Conservation (phyloP, 345 rosid genomes). For the Syzygium oleosum region DNA sequence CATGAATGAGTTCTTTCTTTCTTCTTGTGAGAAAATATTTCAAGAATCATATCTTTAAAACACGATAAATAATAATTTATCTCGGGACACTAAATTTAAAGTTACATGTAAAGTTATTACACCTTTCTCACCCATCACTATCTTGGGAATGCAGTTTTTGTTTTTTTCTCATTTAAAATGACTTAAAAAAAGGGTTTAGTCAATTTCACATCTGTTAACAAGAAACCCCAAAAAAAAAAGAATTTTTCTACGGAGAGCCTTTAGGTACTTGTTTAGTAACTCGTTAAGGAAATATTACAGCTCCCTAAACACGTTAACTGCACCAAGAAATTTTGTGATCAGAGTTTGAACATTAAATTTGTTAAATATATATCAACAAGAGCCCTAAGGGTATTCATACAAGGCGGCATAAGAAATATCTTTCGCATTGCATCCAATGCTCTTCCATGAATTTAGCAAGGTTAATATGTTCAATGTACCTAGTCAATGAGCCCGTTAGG, state of each 20-base stretch:
- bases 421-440: background rate
- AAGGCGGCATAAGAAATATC: background rate
- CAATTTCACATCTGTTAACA: background rate
- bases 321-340: background rate
- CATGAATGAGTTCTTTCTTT: background rate
- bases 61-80: background rate
- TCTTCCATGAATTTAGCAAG: background rate
- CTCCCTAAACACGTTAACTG: background rate
- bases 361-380: background rate
- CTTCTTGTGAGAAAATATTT: background rate
- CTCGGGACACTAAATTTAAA: background rate
- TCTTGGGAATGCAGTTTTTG: background rate
- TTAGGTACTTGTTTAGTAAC: background rate
- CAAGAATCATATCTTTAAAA: background rate
- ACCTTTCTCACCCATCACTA: background rate
- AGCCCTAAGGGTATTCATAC: background rate
- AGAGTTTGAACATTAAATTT: background rate
- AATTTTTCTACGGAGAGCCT: background rate
- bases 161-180: background rate
- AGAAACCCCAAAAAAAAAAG: background rate
- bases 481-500: background rate
- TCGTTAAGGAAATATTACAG: background rate
- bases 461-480: background rate
- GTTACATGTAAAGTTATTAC: background rate
- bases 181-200: background rate